Base-by-base conservation (phyloP, 805 yeast species). In the Saturnispora quitensis region DNA sequence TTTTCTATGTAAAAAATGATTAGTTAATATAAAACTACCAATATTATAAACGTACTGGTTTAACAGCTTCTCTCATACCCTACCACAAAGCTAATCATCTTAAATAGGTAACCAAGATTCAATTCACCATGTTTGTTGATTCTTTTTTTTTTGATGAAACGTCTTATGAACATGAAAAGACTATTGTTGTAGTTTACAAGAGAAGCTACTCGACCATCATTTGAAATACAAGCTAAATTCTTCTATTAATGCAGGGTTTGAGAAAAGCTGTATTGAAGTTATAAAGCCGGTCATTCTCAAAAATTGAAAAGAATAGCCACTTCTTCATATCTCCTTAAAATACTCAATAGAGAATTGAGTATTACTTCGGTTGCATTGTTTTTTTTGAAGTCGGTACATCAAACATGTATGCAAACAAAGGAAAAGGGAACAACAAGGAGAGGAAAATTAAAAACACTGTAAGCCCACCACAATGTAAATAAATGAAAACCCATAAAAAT, bases 41-140 rank as follows among this genome's bases (percentile, higher is more conserved):
- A 17, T 40, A 40, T 40, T 24, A 12, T 9, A 24, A 24, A 40
- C 27, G 44, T 40, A 17, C 31, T 40, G 31, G 31, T n/a, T 24
- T n/a, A 33, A 25, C 18, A 53, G 56, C 56, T 55, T 55, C 57
- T 53, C 57, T 55, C 57, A 48, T 50, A 53, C 54, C 56, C 56
- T 55, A 53, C 56, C 34, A 31, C 34, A 31, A 31, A 53, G 34
- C 42, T 2, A 17, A n/a, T 36, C 20, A 36, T 50, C 20, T 22
- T 20, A 25, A 8, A 25, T 7, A 25, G 9, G 9, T 25, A 25
- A 25, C 9, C 28, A 25, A 2, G 9, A 25, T 10, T 25, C 28
- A 25, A 8, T 25, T 2, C 9, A 7, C 28, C 28, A 25, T 25
- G 28, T 25, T 2, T 5, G 7, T 7, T 25, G 28, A 25, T 24